Conservation (phyloP, 2,329 filamentous ascomycete genomes). For the Penicillium sp. region DNA sequence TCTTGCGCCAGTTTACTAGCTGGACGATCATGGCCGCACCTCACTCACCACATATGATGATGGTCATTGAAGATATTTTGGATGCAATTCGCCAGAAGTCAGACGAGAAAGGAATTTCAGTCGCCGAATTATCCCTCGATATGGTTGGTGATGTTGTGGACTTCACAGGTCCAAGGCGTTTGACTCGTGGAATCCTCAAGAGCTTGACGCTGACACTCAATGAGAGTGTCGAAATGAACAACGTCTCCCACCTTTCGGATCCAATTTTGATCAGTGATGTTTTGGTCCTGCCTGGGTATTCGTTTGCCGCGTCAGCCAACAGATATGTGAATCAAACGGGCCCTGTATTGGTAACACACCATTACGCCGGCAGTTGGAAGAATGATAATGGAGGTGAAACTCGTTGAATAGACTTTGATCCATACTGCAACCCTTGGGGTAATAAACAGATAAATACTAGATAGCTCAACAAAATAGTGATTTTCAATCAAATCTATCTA, state of each 20-base stretch:
- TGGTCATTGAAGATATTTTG: constrained; percentile 12
- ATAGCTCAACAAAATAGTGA: neutral
- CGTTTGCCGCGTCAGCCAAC: constrained; percentile 3
- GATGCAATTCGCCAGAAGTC: neutral
- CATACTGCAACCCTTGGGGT: neutral
- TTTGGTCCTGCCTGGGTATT: constrained; percentile 11
- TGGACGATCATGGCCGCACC: constrained; percentile 12
- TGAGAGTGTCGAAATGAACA: neutral
- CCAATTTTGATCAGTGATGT: constrained; percentile 9
- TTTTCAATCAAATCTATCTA: neutral
- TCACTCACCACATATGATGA: neutral
- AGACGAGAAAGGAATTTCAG: neutral
- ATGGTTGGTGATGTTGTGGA: constrained; percentile 6
- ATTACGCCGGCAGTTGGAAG: constrained; percentile 12
- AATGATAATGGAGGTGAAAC: constrained; percentile 10
- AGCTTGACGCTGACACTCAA: constrained; percentile 3
- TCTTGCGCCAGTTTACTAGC: constrained; percentile 8
- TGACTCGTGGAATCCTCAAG: constrained; percentile 3
- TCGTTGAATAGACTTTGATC: neutral
- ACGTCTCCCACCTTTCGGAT: constrained; percentile 3
- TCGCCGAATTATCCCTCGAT: neutral
- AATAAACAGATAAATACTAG: neutral
- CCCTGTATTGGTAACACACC: constrained; percentile 10
- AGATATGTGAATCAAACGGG: constrained; percentile 1
- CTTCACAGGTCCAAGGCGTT: constrained; percentile 8